Base-by-base conservation (phyloP, 1,284 basidiomycete genomes). In the Flammula alnicola region DNA sequence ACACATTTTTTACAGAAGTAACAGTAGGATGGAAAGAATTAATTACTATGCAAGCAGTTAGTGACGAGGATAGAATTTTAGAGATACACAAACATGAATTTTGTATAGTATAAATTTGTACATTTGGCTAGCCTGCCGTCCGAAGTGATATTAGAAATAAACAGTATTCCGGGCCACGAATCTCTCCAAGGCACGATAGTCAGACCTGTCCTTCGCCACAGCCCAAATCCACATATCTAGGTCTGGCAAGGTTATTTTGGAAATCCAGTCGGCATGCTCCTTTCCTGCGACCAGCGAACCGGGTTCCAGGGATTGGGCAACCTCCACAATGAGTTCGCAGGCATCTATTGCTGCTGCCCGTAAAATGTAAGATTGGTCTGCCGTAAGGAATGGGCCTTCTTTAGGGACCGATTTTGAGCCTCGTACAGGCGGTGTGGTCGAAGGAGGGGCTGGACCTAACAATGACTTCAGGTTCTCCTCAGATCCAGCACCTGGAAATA, bases 301-400 rank as follows among this genome's bases (percentile, higher is more conserved):
- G 20, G 49, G 47, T 26, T 74, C 66, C n/a, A 82, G 58, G 9
- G 66, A 69, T 35, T 66, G 78, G 9, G 85, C 86, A 14, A 69
- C 68, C 47, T 79, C 68, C 8, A 86, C 71, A 39, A 92, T 85
- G 45, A 77, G 64, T 57, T 89, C 82, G 63, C 88, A 89, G 12
- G 88, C 90, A 59, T 88, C 80, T 41, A 93, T 78, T 0, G 91
- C 81, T 1, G 90, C 84, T 1, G 89, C 88, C n/a, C 91, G 85
- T 36, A 94, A 68, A n/a, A 83, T 71, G 59, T 83, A 91, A 2
- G 88, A 81, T 63, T 92, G 86, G 42, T 80, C 72, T 4, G 61
- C 55, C 4, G 77, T 81, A 17, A 91, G 67, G 4, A 77, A 59
- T 3, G 88, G 87, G 0, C 90, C 91, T 53, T 86, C 84, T 58